Base-by-base conservation (phyloP, 345 rosid genomes). In the Bretschneidera sinensis region DNA sequence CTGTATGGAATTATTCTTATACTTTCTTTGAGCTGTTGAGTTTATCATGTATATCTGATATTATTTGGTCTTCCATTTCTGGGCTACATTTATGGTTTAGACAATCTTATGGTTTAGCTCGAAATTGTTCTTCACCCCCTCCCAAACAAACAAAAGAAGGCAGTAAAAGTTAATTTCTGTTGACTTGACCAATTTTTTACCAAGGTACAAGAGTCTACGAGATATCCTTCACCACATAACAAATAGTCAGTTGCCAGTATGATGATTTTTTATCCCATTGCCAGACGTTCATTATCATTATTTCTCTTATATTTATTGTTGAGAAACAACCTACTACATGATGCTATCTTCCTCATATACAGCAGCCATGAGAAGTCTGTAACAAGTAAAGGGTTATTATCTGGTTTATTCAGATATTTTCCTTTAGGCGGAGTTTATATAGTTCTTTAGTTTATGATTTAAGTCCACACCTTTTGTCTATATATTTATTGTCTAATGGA, bases 401-500 rank as follows among this genome's bases (percentile, higher is more conserved):
- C 16, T 14, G 6, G 15, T 39, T 39, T 39, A 39, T 39, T 39
- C 10, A 13, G 45, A 39, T 39, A 39, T 39, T 28, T 8, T 28
- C 15, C n/a, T 39, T 39, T 5, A 5, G 16, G 15, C 11, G 9
- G 4, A 5, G 9, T 39, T 39, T 39, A 11, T 39, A 4, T 5
- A 39, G 45, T 5, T 39, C 16, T 21, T 49, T 8, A 21, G 18
- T 21, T 49, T 16, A 24, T 23, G 48, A n/a, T 25, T 33, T 60
- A 20, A 28, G 22, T n/a, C n/a, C n/a, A 20, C 10, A 17, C 55
- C 9, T 49, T 51, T 6, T 31, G 51, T 15, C 50, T 61, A 39
- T 21, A 20, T 24, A 21, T 58, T 48, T 43, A 65, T 20, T 51
- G 35, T n/a, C n/a, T n/a, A n/a, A n/a, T n/a, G n/a, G n/a, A n/a